A percentile compares a stretch with the other conserved stretches of the same genome.
These are phyloP conservation scores for Somion occarium DNA, from an alignment of 1,284 basidiomycete species.

Conservation along the genomic window DNA sequence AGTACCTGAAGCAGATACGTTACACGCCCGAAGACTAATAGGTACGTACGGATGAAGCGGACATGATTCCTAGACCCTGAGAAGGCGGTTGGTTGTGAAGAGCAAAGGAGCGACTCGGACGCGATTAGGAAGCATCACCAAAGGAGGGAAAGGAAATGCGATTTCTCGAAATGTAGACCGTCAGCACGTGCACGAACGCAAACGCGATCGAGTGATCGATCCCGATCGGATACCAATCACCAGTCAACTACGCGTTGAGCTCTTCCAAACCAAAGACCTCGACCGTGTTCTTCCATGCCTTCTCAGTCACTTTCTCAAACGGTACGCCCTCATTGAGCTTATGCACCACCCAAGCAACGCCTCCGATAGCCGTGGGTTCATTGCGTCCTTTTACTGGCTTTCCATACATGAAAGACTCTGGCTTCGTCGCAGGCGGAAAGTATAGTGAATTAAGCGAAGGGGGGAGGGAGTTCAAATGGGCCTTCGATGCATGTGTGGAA, in stretches of 20 bases:
- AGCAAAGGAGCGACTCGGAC: no score
- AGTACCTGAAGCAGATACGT: no score
- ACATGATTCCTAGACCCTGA: no score
- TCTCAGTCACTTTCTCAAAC: slow-evolving; percentile 57
- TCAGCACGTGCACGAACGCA: background rate
- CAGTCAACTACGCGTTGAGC: no score
- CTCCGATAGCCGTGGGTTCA: slow-evolving; percentile 72
- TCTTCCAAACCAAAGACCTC: slow-evolving; percentile 54
- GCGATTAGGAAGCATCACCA: no score
- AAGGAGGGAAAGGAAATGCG: background rate
- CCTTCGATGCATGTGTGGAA: slow-evolving; percentile 68
- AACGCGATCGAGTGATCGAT: no score
- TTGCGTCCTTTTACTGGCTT: slow-evolving; percentile 79
- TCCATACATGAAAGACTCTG: slow-evolving; percentile 63
- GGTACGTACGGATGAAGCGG: no score
- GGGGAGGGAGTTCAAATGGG: slow-evolving; percentile 52
- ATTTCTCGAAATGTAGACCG: background rate
- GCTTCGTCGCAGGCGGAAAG: slow-evolving; percentile 51
- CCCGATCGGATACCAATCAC: no score
- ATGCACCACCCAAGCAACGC: slow-evolving; percentile 76
- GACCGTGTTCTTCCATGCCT: slow-evolving; percentile 65
- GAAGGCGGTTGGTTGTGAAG: no score
- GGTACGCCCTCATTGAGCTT: slow-evolving; percentile 47
- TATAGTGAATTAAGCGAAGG: slow-evolving; percentile 43
- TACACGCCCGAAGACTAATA: no score